Evolutionary conservation across 768 basidiomycete species (phyloP).

Genomic region (Mycena filopes): DNA sequence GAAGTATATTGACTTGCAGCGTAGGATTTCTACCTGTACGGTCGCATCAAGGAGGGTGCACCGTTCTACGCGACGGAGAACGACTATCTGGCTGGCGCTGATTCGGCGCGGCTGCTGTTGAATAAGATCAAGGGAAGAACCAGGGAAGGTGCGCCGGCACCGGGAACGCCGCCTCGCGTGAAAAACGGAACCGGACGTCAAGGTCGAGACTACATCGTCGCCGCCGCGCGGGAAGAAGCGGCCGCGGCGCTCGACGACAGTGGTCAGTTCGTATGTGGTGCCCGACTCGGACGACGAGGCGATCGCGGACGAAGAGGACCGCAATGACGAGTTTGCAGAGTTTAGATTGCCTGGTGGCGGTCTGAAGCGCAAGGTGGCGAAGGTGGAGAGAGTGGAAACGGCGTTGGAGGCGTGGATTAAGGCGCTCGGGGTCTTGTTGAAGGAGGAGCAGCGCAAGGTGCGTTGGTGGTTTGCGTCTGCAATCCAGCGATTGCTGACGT

Average conservation of each 20-base stretch:
- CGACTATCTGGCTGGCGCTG: conserved; percentile 61
- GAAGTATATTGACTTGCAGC: not conserved
- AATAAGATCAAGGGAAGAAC: conserved; percentile 15
- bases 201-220: conserved; percentile 2
- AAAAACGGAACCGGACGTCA: conserved; percentile 37
- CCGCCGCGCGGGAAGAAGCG: conserved; percentile 25
- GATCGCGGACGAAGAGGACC: conserved; percentile 29
- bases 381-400: conserved; percentile 52
- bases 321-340: conserved; percentile 31
- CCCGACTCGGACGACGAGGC: conserved; percentile 37
- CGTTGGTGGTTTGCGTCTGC: conserved; percentile 2
- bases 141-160: conserved; percentile 7
- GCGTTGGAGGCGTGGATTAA: conserved; percentile 75
- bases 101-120: conserved; percentile 9
- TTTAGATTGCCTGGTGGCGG: conserved; percentile 28
- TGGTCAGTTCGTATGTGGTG: conserved; percentile 29
- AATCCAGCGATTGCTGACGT: conserved; percentile 4
- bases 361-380: conserved; percentile 49
- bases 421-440: conserved; percentile 67
- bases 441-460: conserved; percentile 79
- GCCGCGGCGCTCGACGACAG: conserved; percentile 29
- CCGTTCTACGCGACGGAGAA: conserved; percentile 78
- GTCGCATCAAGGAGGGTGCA: conserved; percentile 71
- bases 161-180: conserved; percentile 11
- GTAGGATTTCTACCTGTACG: conserved; percentile 65